A percentile compares a stretch with the other conserved stretches of the same genome.
Evolutionary conservation across 2,329 filamentous ascomycete species (phyloP).

Genomic region (Periconia digitata): DNA sequence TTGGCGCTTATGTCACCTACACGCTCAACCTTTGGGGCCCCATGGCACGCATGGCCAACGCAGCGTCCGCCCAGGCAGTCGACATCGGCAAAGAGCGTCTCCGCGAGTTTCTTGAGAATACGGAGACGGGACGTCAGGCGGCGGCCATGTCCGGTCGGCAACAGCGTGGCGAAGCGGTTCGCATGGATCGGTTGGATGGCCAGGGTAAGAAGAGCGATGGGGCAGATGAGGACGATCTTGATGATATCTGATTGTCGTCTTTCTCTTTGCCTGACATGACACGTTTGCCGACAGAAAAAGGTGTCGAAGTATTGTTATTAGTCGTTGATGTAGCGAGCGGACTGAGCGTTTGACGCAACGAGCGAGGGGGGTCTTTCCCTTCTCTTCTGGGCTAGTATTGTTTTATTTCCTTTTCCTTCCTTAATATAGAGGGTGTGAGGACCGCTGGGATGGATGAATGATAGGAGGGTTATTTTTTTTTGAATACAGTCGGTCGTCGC

Average conservation of each 20-base stretch:
- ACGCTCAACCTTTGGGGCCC: slow-evolving; percentile 94
- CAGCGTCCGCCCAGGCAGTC: slow-evolving; percentile 80
- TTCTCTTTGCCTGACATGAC: too few species aligned
- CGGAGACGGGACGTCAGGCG: slow-evolving; percentile 81
- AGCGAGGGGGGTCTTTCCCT: too few species aligned
- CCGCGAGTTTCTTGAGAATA: slow-evolving; percentile 83
- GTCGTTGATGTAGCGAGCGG: too few species aligned
- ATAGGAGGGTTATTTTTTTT: too few species aligned
- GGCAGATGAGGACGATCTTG: slow-evolving; percentile 31
- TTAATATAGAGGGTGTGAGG: too few species aligned
- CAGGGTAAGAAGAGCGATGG: slow-evolving; percentile 50
- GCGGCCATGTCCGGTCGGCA: slow-evolving; percentile 63
- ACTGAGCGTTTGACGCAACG: too few species aligned
- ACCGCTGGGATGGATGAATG: too few species aligned
- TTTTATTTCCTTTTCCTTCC: too few species aligned
- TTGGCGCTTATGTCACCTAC: slow-evolving; percentile 85
- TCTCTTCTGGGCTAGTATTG: too few species aligned
- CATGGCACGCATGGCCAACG: slow-evolving; percentile 92
- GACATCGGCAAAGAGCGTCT: slow-evolving; percentile 91
- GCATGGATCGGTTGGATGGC: slow-evolving; percentile 44
- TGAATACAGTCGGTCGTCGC: too few species aligned
- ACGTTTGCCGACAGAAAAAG: too few species aligned
- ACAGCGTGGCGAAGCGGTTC: slow-evolving; percentile 1
- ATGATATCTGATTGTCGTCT: slow-evolving; percentile 41
- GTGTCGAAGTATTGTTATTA: too few species aligned